Base-by-base conservation (phyloP, 345 rosid species). In the Hypericum perforatum region DNA sequence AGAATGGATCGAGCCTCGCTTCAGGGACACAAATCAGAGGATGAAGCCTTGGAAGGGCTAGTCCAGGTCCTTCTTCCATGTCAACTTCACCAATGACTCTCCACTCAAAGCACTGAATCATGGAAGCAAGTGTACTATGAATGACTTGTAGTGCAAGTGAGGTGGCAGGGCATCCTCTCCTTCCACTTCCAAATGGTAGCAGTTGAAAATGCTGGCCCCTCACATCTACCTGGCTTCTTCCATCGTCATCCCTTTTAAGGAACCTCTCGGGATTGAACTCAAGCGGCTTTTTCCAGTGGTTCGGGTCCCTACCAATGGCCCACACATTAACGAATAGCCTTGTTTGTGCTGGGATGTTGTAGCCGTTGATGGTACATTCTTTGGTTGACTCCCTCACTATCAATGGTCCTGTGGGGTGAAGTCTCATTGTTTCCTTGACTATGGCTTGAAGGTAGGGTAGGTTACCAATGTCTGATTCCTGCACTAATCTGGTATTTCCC, bases 381-480 rank as follows among this genome's bases (percentile, higher is more conserved):
- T 9, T 2, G 48, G 11, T 8, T 9, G 12, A 45, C 15, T 45
- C 12, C 15, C 48, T 12, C 7, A 2, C 12, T 2, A 45, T 9
- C 13, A 45, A 5, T 3, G 48, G 48, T 8, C 48, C 48, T 12
- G 81, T 71, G 2, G 95, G 95, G 52, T 85, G 95, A 39, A 89
- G 32, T 22, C 32, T 22, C 32, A 22, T 1, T 4, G 32, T 22
- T 22, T 22, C 32, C 32, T 22, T 22, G 32, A 22, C 32, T 22
- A 22, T 22, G 32, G 32, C 32, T 22, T 22, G 32, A 4, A 22
- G 32, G 32, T 22, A 22, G 32, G 85, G 76, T 32, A 83, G 95
- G 43, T 75, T 76, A 9, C 54, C 60, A 14, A 85, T 37, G 49
- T 85, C 92, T 6, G 79, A 58, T 74, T 89, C 91, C 16, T 78